Conservation (phyloP, 495 filamentous ascomycete genomes). For the Oidiodendron maius region DNA sequence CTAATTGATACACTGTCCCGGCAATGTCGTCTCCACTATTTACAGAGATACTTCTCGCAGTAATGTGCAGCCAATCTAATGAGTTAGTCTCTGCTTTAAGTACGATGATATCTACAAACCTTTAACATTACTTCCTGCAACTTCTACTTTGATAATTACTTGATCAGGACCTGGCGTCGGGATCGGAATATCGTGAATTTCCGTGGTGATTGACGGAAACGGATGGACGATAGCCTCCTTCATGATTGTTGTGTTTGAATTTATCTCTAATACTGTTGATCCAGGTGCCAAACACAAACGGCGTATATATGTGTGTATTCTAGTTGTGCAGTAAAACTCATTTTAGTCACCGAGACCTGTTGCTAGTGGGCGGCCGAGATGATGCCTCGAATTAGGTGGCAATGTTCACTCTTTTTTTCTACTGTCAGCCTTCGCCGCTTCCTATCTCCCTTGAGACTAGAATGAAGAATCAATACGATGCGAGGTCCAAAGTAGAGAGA, state of each 20-base stretch:
- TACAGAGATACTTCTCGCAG: conserved; percentile 41
- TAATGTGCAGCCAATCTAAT: conserved; percentile 20
- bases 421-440: no score
- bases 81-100: not conserved
- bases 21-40: conserved; percentile 89
- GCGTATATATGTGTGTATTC: no score
- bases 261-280: no score
- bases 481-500: no score
- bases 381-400: no score
- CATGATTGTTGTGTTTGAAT: conserved; percentile 10
- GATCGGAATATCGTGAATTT: conserved; percentile 52
- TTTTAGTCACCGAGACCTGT: no score
- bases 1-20: conserved; percentile 70
- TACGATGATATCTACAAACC: conserved; percentile 45
- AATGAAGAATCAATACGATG: no score
- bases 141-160: conserved; percentile 62
- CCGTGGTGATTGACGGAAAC: conserved; percentile 30
- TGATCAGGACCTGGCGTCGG: conserved; percentile 53
- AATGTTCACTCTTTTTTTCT: no score
- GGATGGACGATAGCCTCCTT: conserved; percentile 17
- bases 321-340: no score
- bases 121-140: conserved; percentile 68
- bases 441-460: no score
- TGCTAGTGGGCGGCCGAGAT: no score
- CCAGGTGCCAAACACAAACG: no score